phyloP scores from a whole-genome alignment of 2,329 filamentous ascomycete genomes.

The Aspergillus japonicus region DNA sequence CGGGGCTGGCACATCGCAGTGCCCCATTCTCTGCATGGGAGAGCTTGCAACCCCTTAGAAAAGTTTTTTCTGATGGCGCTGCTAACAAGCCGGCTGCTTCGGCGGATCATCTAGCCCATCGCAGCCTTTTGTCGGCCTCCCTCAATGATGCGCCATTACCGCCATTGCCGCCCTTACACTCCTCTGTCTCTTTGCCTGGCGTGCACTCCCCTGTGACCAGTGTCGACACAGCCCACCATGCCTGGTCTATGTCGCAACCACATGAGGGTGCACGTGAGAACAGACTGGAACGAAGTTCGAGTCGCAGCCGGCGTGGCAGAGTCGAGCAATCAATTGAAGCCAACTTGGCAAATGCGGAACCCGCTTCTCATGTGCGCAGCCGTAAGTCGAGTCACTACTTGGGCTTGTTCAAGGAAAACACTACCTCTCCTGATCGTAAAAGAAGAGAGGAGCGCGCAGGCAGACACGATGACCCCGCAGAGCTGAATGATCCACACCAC shows the following conservation, averaged over 20 bases:
- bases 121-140: conserved; percentile 28
- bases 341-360: conserved; percentile 59
- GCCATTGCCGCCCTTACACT: conserved; percentile 20
- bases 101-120: conserved; percentile 24
- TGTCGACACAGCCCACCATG: conserved; percentile 24
- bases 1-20: conserved; percentile 20
- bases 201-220: conserved; percentile 19
- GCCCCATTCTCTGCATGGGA: conserved; percentile 19
- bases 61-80: conserved; percentile 24
- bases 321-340: conserved; percentile 65
- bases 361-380: conserved; percentile 56
- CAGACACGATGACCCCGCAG: conserved; percentile 32
- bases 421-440: conserved; percentile 53
- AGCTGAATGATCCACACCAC: conserved; percentile 15
- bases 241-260: conserved; percentile 22
- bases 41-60: conserved; percentile 22
- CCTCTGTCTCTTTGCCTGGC: conserved; percentile 22
- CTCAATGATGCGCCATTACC: conserved; percentile 27
- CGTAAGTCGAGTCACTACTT: conserved; percentile 66
- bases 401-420: conserved; percentile 64
- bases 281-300: conserved; percentile 39
- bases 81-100: conserved; percentile 20
- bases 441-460: conserved; percentile 47
- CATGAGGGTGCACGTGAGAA: conserved; percentile 23
- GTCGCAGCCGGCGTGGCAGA: conserved; percentile 45